Evolutionary conservation across 169 alveolate genomes (phyloP).

Genomic region (Neospora caninum): DNA sequence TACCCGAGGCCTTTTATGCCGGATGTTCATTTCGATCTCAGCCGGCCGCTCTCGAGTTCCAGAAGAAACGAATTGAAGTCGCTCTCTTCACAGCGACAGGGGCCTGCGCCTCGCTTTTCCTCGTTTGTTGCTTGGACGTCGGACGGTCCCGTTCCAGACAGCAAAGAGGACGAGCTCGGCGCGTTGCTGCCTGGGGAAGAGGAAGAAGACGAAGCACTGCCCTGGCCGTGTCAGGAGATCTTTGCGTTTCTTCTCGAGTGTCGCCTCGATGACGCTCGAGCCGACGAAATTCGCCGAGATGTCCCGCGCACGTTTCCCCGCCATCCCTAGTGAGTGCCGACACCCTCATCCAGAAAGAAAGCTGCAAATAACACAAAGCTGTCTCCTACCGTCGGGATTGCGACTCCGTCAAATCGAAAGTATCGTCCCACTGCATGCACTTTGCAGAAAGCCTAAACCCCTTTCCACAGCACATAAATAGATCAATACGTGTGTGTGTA

Average conservation of each 20-base stretch:
- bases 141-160: neutral
- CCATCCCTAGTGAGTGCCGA: slow-evolving; percentile 26
- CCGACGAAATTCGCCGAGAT: slow-evolving; percentile 52
- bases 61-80: neutral
- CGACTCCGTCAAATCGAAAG: too few relatives aligned
- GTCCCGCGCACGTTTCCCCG: slow-evolving; percentile 55
- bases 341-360: neutral
- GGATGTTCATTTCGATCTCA: neutral
- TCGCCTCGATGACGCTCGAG: neutral
- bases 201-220: slow-evolving; percentile 17
- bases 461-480: neutral
- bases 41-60: neutral
- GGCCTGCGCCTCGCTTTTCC: neutral
- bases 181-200: neutral
- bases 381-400: too few relatives aligned
- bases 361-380: too few relatives aligned
- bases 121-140: neutral
- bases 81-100: too few relatives aligned
- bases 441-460: too few relatives aligned
- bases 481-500: neutral
- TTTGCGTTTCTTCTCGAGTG: neutral
- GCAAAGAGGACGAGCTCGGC: neutral
- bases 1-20: neutral
- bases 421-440: too few relatives aligned
- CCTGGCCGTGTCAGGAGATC: neutral